Percentiles rank a stretch among this genome's conserved stretches.
Conservation (phyloP, 805 yeast species). For the Wickerhamiella nectarea region DNA sequence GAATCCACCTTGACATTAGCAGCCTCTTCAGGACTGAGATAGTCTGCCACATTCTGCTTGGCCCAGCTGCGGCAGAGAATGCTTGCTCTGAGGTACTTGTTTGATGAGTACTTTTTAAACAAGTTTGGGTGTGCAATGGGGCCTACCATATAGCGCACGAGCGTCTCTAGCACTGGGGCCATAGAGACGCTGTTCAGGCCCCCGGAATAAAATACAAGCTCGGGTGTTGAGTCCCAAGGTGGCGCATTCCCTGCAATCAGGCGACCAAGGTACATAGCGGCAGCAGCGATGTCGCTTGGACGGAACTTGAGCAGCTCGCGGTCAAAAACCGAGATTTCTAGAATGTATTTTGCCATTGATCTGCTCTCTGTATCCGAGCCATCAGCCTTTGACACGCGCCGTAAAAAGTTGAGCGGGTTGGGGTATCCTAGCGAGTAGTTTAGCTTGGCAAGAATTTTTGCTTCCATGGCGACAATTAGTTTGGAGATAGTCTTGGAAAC, state of each 20-base stretch:
- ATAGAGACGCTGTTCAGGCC: conserved; percentile 68
- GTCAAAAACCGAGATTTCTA: conserved; percentile 68
- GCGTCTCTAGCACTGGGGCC: conserved; percentile 55
- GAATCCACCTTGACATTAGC: background rate
- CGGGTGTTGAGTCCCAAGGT: conserved; percentile 60
- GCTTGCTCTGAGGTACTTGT: conserved; percentile 62
- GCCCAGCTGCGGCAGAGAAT: conserved; percentile 27
- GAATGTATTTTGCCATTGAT: conserved; percentile 69
- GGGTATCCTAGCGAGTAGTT: conserved; percentile 71
- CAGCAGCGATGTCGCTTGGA: conserved; percentile 75
- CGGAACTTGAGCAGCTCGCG: conserved; percentile 55
- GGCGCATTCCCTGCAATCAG: conserved; percentile 43
- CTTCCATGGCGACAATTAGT: conserved; percentile 74
- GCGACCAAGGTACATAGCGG: conserved; percentile 75
- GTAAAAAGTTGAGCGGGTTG: conserved; percentile 76
- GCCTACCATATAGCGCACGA: conserved; percentile 51
- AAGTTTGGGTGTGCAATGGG: conserved; percentile 87
- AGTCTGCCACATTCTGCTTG: conserved; percentile 13
- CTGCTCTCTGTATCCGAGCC: conserved; percentile 74
- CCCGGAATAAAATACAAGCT: conserved; percentile 81
- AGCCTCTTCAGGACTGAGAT: background rate
- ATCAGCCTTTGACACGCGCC: conserved; percentile 83
- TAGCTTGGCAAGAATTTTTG: conserved; percentile 56
- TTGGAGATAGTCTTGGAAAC: conserved; percentile 77
- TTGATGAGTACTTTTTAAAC: conserved; percentile 82